Conservation (phyloP, 441 rosid species). For the Sinapis alba region DNA sequence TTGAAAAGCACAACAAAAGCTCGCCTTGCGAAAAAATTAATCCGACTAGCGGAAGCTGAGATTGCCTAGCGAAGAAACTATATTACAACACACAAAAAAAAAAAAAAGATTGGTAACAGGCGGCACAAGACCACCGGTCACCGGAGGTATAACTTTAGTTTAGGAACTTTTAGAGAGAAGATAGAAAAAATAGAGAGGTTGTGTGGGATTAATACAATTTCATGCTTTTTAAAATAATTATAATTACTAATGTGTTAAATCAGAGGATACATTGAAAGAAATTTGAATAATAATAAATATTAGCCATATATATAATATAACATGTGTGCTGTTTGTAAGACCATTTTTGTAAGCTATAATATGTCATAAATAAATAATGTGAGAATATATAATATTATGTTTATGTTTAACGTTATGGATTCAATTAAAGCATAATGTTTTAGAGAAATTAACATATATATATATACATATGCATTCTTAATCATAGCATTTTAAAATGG, state of each 20-base stretch:
- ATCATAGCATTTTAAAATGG: neutral
- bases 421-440: neutral
- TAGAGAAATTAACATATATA: neutral
- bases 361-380: neutral
- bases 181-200: too few species aligned
- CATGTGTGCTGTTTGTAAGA: neutral
- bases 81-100: neutral
- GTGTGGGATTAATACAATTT: too few species aligned
- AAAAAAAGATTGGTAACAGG: neutral
- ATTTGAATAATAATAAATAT: too few species aligned
- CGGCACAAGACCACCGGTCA: neutral
- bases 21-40: neutral
- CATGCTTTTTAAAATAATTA: too few species aligned
- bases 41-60: neutral
- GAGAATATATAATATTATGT: neutral
- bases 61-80: neutral
- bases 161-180: too few species aligned
- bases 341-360: neutral
- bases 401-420: neutral
- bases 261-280: too few species aligned
- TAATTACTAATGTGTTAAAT: too few species aligned
- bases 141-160: neutral
- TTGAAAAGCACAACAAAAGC: neutral
- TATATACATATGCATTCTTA: neutral
- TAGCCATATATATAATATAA: too few species aligned